phyloP scores from a whole-genome alignment of 2,329 filamentous ascomycete species.

The Biscogniauxia mediterranea region DNA sequence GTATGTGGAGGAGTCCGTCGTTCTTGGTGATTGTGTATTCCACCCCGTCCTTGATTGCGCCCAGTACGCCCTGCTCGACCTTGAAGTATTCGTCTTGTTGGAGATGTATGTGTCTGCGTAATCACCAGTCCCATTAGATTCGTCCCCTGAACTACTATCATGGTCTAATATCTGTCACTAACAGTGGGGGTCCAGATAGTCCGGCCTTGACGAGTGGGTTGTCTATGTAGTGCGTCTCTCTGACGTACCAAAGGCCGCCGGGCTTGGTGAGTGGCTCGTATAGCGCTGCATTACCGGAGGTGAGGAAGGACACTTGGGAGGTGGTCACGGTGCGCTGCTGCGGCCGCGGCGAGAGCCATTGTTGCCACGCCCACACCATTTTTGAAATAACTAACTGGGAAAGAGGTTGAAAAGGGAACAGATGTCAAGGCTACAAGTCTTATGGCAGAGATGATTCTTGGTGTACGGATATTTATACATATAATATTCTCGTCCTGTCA shows the following conservation, averaged over 20 bases:
- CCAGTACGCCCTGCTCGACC: conserved; percentile 18
- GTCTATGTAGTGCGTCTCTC: conserved; percentile 18
- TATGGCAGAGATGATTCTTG: too few species aligned
- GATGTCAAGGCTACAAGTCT: too few species aligned
- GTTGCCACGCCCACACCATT: conserved; percentile 19
- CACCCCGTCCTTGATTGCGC: conserved; percentile 6
- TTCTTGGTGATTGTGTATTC: conserved; percentile 12
- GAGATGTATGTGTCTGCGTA: conserved; percentile 23
- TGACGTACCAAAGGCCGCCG: conserved; percentile 10
- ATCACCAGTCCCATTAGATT: too few species aligned
- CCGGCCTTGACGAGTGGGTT: conserved; percentile 13
- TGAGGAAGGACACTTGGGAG: background rate
- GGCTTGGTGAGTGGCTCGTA: conserved; percentile 9
- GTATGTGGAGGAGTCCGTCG: conserved; percentile 11
- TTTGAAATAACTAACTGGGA: too few species aligned
- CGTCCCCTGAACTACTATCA: too few species aligned
- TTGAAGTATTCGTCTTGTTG: conserved; percentile 19
- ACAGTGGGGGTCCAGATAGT: conserved; percentile 18
- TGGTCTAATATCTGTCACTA: too few species aligned
- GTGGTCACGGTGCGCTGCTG: conserved; percentile 6
- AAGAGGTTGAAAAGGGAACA: too few species aligned
- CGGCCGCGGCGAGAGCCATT: conserved; percentile 19
- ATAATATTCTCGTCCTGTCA: too few species aligned
- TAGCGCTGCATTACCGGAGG: conserved; percentile 6
- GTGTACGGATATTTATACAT: too few species aligned